These are phyloP conservation scores for Colletotrichum tamarilloi DNA, from an alignment of 2,329 filamentous ascomycete species.

Conservation along the genomic window DNA sequence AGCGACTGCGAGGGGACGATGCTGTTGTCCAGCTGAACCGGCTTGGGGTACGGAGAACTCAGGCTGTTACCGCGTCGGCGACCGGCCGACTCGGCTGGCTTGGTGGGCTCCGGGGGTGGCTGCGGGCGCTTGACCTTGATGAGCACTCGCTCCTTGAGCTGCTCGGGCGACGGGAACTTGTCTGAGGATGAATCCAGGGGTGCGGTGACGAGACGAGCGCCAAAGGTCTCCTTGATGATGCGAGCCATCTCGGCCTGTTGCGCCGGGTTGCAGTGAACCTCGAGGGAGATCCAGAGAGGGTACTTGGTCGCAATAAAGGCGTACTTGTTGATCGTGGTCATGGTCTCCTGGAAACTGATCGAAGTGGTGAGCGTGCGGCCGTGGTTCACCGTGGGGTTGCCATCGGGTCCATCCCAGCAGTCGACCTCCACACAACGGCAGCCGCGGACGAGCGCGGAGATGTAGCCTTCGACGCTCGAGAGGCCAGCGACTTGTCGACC, in stretches of 20 bases:
- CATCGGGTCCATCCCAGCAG: slow-evolving; percentile 94
- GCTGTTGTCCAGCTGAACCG: slow-evolving; percentile 68
- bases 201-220: slow-evolving; percentile 80
- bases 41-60: slow-evolving; percentile 79
- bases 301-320: slow-evolving; percentile 90
- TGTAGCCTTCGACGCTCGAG: slow-evolving; percentile 96
- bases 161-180: slow-evolving; percentile 84
- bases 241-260: slow-evolving; percentile 92
- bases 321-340: slow-evolving; percentile 93
- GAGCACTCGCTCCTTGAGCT: slow-evolving; percentile 84
- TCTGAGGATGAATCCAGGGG: slow-evolving; percentile 76
- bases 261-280: slow-evolving; percentile 87
- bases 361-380: slow-evolving; percentile 89
- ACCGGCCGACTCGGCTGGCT: slow-evolving; percentile 49
- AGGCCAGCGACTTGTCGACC: slow-evolving; percentile 90
- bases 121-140: slow-evolving; percentile 89
- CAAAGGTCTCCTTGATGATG: slow-evolving; percentile 88
- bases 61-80: slow-evolving; percentile 75
- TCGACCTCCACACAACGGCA: slow-evolving; percentile 98
- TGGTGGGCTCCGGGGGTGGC: slow-evolving; percentile 51
- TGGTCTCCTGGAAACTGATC: slow-evolving; percentile 90
- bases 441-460: slow-evolving; percentile 85
- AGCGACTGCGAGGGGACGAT: slow-evolving; percentile 62
- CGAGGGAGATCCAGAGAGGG: slow-evolving; percentile 92
- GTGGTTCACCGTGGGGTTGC: slow-evolving; percentile 89